phyloP scores from a whole-genome alignment of 2,329 filamentous ascomycete species.

The Teratosphaeria gauchensis region DNA sequence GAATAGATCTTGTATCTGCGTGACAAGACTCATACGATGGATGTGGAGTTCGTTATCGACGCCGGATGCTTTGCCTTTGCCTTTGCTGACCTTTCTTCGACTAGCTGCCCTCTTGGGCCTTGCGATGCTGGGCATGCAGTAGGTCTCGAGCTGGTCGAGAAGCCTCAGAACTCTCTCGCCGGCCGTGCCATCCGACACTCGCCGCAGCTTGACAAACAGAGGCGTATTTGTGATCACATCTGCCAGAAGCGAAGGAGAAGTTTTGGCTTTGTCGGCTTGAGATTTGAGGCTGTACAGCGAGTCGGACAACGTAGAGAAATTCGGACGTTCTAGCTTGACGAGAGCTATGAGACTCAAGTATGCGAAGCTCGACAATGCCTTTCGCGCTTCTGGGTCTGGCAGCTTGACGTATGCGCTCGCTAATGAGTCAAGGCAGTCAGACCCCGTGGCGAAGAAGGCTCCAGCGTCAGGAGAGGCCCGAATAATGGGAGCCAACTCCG shows the following conservation, averaged over 20 bases:
- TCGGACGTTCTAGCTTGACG: constrained; percentile 55
- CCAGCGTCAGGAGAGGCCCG: constrained; percentile 49
- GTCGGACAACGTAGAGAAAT: constrained; percentile 67
- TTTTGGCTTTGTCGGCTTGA: constrained; percentile 53
- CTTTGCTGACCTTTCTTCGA: constrained; percentile 52
- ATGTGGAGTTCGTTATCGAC: constrained; percentile 52
- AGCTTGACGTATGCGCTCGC: constrained; percentile 55
- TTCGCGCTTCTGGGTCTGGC: constrained; percentile 50
- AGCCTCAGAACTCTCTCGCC: constrained; percentile 51
- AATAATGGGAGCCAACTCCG: constrained; percentile 52
- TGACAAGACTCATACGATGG: constrained; percentile 74
- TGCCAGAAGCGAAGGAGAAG: constrained; percentile 56
- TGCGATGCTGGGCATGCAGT: constrained; percentile 45
- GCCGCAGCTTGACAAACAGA: constrained; percentile 54
- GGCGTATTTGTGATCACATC: constrained; percentile 76
- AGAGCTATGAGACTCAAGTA: constrained; percentile 69
- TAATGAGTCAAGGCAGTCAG: constrained; percentile 76
- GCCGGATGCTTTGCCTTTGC: constrained; percentile 50
- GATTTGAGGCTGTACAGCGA: constrained; percentile 72
- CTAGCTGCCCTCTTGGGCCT: constrained; percentile 40
- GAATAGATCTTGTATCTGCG: constrained; percentile 88
- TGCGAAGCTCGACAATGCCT: constrained; percentile 58
- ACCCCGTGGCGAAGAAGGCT: constrained; percentile 65
- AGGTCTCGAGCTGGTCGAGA: constrained; percentile 50
- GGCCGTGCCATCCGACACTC: constrained; percentile 42